Percentiles rank a stretch among this genome's conserved stretches.
Evolutionary conservation across 768 basidiomycete species (phyloP).

Genomic region (Kwoniella dendrophila): DNA sequence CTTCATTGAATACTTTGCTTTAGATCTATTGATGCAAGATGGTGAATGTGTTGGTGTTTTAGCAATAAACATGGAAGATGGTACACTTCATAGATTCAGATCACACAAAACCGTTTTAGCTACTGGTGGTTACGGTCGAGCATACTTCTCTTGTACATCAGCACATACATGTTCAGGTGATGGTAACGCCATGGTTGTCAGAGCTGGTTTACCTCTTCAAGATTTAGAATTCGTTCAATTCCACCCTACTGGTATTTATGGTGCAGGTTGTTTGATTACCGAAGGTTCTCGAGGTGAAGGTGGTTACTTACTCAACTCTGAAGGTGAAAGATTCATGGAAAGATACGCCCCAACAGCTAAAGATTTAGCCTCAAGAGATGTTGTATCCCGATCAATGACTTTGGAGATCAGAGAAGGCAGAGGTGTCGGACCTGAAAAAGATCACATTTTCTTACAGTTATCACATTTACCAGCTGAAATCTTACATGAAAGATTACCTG

Average conservation of each 20-base stretch:
- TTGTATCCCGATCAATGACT: constrained; percentile 99
- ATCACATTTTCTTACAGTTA: constrained; percentile 94
- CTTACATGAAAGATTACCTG: constrained; percentile 92
- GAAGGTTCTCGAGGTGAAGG: constrained; percentile 99
- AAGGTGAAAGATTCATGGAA: constrained; percentile 99
- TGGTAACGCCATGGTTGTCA: constrained; percentile 96
- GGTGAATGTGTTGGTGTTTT: constrained; percentile 99
- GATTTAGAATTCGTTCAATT: constrained; percentile 99
- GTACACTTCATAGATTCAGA: constrained; percentile 97
- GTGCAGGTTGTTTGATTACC: constrained; percentile 97
- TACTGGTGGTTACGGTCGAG: constrained; percentile 95
- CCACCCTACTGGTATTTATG: constrained; percentile 99
- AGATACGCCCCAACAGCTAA: constrained; percentile 99
- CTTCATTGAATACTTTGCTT: constrained; percentile 99
- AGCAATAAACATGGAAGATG: constrained; percentile 99
- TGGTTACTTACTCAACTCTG: constrained; percentile 95
- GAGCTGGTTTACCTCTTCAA: constrained; percentile 94
- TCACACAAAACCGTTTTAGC: constrained; percentile 97
- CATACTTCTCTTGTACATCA: constrained; percentile 96
- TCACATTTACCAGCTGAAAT: constrained; percentile 95
- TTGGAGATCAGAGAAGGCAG: constrained; percentile 98
- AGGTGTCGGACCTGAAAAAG: constrained; percentile 97
- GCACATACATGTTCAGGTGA: constrained; percentile 99
- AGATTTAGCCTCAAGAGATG: constrained; percentile 98
- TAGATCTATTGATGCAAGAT: constrained; percentile 97